Percentiles rank a stretch among this genome's conserved stretches.
These are phyloP conservation scores for Chlorella sp. DNA, from an alignment of 139 green algal species.

Conservation along the genomic window DNA sequence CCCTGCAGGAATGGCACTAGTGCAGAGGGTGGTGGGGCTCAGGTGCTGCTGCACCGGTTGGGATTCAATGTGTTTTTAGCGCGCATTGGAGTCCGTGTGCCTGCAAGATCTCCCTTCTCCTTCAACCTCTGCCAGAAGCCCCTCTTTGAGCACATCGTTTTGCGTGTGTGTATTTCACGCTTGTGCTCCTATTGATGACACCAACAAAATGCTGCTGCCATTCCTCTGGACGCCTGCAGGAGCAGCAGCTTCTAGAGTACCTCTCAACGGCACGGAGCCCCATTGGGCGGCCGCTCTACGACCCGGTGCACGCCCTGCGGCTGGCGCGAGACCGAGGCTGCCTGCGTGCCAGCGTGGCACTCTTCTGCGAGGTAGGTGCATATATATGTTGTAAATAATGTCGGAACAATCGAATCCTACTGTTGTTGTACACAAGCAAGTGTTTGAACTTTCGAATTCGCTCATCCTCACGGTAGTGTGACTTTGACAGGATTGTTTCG, in stretches of 20 bases:
- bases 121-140: neutral
- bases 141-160: neutral
- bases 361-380: slow-evolving; percentile 76
- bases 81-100: too few relatives aligned
- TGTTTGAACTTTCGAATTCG: neutral
- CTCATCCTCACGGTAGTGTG: too few relatives aligned
- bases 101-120: too few relatives aligned
- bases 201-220: neutral
- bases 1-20: too few relatives aligned
- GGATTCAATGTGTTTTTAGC: too few relatives aligned
- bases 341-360: slow-evolving; percentile 72
- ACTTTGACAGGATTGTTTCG: neutral
- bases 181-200: neutral
- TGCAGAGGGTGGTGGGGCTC: too few relatives aligned
- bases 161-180: neutral
- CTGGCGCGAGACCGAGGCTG: slow-evolving; percentile 65
- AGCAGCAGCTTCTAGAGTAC: slow-evolving; percentile 77
- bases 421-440: neutral
- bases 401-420: neutral
- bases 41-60: neutral
- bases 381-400: neutral
- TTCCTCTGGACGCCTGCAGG: slow-evolving; percentile 24
- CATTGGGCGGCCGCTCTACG: slow-evolving; percentile 77
- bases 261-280: slow-evolving; percentile 53
- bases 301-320: slow-evolving; percentile 86